A percentile compares a stretch with the other conserved stretches of the same genome.
Evolutionary conservation across 352 stramenopile species (phyloP).

Genomic region (Hyaloperonospora brassicae): DNA sequence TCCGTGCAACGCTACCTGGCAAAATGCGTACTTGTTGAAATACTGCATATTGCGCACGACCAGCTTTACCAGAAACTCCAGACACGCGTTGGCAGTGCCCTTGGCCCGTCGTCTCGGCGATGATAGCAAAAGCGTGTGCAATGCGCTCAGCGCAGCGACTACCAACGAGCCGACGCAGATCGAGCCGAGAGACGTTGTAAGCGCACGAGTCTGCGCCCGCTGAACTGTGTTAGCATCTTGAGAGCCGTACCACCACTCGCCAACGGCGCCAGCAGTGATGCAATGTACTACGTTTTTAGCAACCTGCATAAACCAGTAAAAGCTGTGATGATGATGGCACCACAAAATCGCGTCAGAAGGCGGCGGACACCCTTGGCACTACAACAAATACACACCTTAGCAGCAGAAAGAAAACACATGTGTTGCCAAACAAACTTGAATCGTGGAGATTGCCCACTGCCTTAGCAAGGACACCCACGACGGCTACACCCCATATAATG

Average conservation of each 20-base stretch:
- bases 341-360: not conserved
- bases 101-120: slow-evolving; percentile 54
- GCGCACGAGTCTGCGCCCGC: slow-evolving; percentile 48
- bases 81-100: slow-evolving; percentile 60
- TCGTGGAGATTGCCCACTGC: slow-evolving; percentile 43
- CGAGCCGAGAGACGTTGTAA: slow-evolving; percentile 72
- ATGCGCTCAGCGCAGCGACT: slow-evolving; percentile 54
- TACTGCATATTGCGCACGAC: slow-evolving; percentile 69
- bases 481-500: slow-evolving; percentile 64
- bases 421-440: slow-evolving; percentile 54
- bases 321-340: slow-evolving; percentile 22
- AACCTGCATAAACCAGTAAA: slow-evolving; percentile 83
- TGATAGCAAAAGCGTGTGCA: slow-evolving; percentile 62
- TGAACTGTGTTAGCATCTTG: slow-evolving; percentile 69
- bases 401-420: slow-evolving; percentile 79
- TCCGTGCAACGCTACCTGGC: slow-evolving; percentile 79
- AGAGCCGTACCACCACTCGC: slow-evolving; percentile 80
- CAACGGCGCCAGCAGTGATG: slow-evolving; percentile 63
- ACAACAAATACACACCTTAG: slow-evolving; percentile 41
- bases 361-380: not conserved
- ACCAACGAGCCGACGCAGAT: slow-evolving; percentile 81
- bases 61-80: slow-evolving; percentile 73
- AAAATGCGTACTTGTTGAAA: slow-evolving; percentile 87
- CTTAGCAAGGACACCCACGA: slow-evolving; percentile 66
- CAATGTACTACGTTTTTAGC: slow-evolving; percentile 84